Evolutionary conservation across 2,329 filamentous ascomycete genomes (phyloP).

Genomic region (Ophiostoma fasciatum): DNA sequence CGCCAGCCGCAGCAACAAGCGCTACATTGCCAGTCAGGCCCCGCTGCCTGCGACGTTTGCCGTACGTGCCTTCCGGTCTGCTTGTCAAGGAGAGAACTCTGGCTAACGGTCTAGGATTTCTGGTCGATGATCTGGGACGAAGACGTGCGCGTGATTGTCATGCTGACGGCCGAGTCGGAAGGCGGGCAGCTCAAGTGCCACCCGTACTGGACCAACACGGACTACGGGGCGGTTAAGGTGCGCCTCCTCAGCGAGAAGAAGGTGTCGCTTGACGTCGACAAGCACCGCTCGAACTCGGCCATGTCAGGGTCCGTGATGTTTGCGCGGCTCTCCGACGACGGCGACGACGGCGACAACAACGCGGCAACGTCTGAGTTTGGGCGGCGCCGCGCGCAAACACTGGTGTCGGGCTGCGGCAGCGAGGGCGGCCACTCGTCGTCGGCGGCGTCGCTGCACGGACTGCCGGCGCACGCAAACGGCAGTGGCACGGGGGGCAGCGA

Average conservation of each 20-base stretch:
- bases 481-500: no score
- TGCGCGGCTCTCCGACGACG: not conserved
- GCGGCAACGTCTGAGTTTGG: not conserved
- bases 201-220: constrained; percentile 71
- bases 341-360: no score
- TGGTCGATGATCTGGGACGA: constrained; percentile 98
- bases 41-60: constrained; percentile 85
- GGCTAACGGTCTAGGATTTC: constrained; percentile 54
- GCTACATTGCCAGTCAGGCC: constrained; percentile 90
- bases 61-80: constrained; percentile 33
- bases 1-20: constrained; percentile 68
- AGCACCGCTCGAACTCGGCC: constrained; percentile 27
- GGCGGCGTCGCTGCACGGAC: constrained; percentile 13
- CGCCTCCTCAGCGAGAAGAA: constrained; percentile 69
- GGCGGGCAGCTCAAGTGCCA: constrained; percentile 91
- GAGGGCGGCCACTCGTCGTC: not conserved
- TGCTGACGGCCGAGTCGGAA: constrained; percentile 89
- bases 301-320: constrained; percentile 11
- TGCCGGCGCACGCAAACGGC: constrained; percentile 11
- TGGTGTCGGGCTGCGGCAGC: constrained; percentile 26
- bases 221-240: constrained; percentile 65
- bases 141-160: constrained; percentile 86
- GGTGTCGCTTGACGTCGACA: constrained; percentile 58
- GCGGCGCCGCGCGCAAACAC: constrained; percentile 13
- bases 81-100: no score